Base-by-base conservation (phyloP, 129 eudicot species). In the Arctium lappa region DNA sequence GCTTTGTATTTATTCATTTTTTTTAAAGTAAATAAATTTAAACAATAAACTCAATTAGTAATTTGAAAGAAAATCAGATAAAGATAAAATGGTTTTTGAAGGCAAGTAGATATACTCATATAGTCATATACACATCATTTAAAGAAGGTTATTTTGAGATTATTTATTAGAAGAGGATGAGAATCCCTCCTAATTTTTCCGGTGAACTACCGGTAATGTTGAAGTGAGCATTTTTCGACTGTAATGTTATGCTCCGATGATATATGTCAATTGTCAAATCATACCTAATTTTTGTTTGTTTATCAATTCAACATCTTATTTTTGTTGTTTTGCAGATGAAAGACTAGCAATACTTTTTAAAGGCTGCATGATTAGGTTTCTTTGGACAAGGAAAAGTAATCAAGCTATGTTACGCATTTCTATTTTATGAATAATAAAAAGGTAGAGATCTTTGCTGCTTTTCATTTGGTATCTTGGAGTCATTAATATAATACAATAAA, bases 271-370 rank as follows among this genome's bases (percentile, higher is more conserved):
- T 62, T 40, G 48, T 84, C 75, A 78, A 62, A 84, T 83, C 39
- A 63, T 56, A 84, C 87, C 83, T 72, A 78, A 84, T 38, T 11
- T 60, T 72, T 73, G 83, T 84, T 60, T 62, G 74, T 30, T 73
- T 81, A 36, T 12, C 13, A 8, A 39, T 72, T 31, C 40, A 74
- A 82, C 13, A 74, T 48, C 69, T 40, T 82, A 3, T 75, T 83
- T 83, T 83, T 83, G 86, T 83, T 83, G 53, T 73, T 78, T 78
- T 78, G 78, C 79, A 72, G 22, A 69, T 69, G 76, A 69, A 83
- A 82, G 81, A 33, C 42, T 9, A 72, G 38, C 79, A 83, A 78
- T 31, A 40, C 82, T 84, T 84, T 84, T 62, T 40, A 32, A 73
- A 34, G 48, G 83, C 53, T 60, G 73, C 83, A 72, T 72, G 53